Base-by-base conservation (phyloP, 257 asterid species). In the Agastache rugosa region DNA sequence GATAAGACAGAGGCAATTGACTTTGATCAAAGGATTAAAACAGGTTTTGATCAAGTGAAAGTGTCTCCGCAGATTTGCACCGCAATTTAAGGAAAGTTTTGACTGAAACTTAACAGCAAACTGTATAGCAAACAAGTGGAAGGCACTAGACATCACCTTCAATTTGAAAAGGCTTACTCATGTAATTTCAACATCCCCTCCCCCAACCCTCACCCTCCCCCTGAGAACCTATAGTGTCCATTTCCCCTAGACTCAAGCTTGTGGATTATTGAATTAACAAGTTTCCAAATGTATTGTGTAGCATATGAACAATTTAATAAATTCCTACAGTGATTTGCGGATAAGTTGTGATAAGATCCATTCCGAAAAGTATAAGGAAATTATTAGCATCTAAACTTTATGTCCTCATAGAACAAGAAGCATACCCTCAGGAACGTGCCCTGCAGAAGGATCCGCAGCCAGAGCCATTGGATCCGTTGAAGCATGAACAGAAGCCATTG, bases 371-470 rank as follows among this genome's bases (percentile, higher is more conserved):
- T 14, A 65, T 11, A 8, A 25, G 71, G 22, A 31, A 11, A n/a
- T n/a, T 22, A 63, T 23, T 19, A 19, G 65, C 63, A 75, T 39
- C 39, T 44, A 19, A 56, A 58, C 25, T 14, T 77, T 22, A 58
- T 61, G 22, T 60, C 7, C 31, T 25, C 37, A 56, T 6, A 17
- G 51, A 3, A 23, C 41, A 48, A 69, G 16, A 60, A 67, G 69
- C 82, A 19, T 82, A 87, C 91, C 86, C 20, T 65, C 72, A 6
- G 78, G 72, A 45, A 47, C 45, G 62, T 62, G 78, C 55, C 37
- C 77, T 3, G 71, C 64, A 75, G 82, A 66, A 73, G 63, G 67
- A 85, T 72, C 76, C 22, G 69, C 61, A 59, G 72, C 77, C 63
- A 58, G 41, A 65, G 55, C 73, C 74, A 75, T 77, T 23, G 84